Evolutionary conservation across 208 protist genomes (phyloP), one percentile per base, ranked within the genome.

Genomic region (Acanthamoeba royreba): DNA sequence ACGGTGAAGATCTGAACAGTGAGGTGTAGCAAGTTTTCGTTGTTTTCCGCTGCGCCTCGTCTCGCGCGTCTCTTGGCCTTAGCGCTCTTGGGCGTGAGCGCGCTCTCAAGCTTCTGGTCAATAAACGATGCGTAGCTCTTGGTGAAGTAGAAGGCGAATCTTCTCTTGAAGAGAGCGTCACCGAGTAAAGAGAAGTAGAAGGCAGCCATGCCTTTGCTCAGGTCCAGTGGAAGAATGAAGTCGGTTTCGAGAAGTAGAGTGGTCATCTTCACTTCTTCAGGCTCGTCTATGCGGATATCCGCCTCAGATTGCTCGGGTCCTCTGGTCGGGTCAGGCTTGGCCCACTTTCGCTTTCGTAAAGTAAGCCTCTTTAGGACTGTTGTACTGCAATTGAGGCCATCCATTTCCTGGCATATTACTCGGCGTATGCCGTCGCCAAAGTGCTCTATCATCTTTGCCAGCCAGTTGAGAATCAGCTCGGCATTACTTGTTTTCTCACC

Each of bases 1-100:
- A 85, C 74, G 42, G 74, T 85, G 74, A 85, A 85, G 74, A 85
- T 85, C 74, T 85, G 74, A 40, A 85, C 74, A n/a, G 74, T 85
- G 19, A 85, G 74, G 31, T 38, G 40, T 25, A 85, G 74, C 74
- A 85, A 31, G 74, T 85, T 85, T 17, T 85, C 74, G 43, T 85
- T 55, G n/a, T 85, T 85, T 28, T 85, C 74, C 0, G 43, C 19
- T 40, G 46, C 74, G 43, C 74, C 74, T 13, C 74, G 74, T 8
- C 74, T 25, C 19, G 74, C 74, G 13, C 40, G 74, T 11, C 74
- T 22, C 7, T 25, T 53, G 28, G 53, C 74, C 74, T 53, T 46
- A 2, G n/a, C 15, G 43, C 1, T 85, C 74, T 46, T 53, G 43
- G 74, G 74, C 74, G 74, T 85, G 74, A 85, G 74, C 43, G 74